These are phyloP conservation scores for Fraxinus sp. DNA, from an alignment of 305 asterid species.

Conservation along the genomic window DNA sequence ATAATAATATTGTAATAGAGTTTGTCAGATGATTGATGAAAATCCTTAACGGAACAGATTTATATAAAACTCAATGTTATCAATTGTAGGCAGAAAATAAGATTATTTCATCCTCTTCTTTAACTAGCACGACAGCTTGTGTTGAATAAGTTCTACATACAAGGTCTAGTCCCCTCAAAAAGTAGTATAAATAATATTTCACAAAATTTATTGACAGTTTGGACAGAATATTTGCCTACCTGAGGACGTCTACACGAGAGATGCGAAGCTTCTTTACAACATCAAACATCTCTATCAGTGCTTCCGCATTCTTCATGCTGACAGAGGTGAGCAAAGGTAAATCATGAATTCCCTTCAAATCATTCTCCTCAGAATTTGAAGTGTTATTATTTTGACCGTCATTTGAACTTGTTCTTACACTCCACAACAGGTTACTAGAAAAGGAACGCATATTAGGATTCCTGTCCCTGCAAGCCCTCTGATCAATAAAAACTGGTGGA, in stretches of 20 bases:
- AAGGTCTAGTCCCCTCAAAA: background rate
- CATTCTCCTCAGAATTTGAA: constrained; percentile 30
- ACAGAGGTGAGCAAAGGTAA: constrained; percentile 22
- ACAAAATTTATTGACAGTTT: background rate
- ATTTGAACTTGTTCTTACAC: constrained; percentile 13
- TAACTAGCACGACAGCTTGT: background rate
- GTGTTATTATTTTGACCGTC: constrained; percentile 27
- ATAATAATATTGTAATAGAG: background rate
- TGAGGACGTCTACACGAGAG: constrained; percentile 67
- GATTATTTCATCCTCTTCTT: background rate
- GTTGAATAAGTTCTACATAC: background rate
- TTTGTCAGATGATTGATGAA: background rate
- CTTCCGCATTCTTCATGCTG: constrained; percentile 19
- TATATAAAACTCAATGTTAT: background rate
- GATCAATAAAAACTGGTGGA: constrained; percentile 36
- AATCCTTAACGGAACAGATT: background rate
- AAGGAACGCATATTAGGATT: background rate
- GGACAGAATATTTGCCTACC: constrained; percentile 34
- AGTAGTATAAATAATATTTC: background rate
- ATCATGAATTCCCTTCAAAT: constrained; percentile 20
- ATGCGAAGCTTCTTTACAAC: constrained; percentile 62
- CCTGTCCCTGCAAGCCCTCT: constrained; percentile 30
- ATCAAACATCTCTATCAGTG: constrained; percentile 45
- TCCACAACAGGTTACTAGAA: constrained; percentile 13
- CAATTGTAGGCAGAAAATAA: background rate